A percentile compares a stretch with the other conserved stretches of the same genome.
phyloP scores from a whole-genome alignment of 306 rosid genomes.

The Ormosia emarginata region DNA sequence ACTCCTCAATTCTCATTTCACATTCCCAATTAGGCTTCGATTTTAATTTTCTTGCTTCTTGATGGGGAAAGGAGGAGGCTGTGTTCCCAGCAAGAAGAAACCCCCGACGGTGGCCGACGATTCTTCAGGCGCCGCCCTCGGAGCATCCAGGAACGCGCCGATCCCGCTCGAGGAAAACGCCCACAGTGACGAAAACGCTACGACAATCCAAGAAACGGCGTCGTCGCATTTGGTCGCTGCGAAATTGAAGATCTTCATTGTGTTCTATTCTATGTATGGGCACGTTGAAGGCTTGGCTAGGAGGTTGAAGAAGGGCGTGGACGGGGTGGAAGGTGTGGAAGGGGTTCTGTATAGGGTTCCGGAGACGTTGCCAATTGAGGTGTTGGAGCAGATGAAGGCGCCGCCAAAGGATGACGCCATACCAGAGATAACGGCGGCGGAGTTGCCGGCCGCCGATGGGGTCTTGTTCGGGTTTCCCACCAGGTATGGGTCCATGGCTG shows the following conservation, averaged over 20 bases:
- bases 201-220: slow-evolving; percentile 1
- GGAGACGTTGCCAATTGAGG: slow-evolving; percentile 71
- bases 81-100: slow-evolving; percentile 89
- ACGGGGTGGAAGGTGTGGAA: slow-evolving; percentile 70
- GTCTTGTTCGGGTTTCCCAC: slow-evolving; percentile 88
- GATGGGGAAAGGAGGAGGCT: slow-evolving; percentile 96
- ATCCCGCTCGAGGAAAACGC: slow-evolving; percentile 24
- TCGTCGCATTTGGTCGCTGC: neutral
- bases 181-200: neutral
- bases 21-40: neutral
- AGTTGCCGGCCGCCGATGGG: slow-evolving; percentile 69
- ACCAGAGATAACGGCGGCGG: slow-evolving; percentile 65
- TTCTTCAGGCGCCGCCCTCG: neutral
- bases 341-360: slow-evolving; percentile 77
- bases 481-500: slow-evolving; percentile 91
- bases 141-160: slow-evolving; percentile 24
- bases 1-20: neutral
- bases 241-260: slow-evolving; percentile 68
- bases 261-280: slow-evolving; percentile 92
- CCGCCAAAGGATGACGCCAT: slow-evolving; percentile 58
- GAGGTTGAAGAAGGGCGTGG: slow-evolving; percentile 86
- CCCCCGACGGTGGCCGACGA: slow-evolving; percentile 32
- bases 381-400: slow-evolving; percentile 66
- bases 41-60: neutral
- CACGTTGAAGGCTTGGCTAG: slow-evolving; percentile 80